phyloP scores from a whole-genome alignment of 495 filamentous ascomycete genomes.

The Aspergillus steynii region DNA sequence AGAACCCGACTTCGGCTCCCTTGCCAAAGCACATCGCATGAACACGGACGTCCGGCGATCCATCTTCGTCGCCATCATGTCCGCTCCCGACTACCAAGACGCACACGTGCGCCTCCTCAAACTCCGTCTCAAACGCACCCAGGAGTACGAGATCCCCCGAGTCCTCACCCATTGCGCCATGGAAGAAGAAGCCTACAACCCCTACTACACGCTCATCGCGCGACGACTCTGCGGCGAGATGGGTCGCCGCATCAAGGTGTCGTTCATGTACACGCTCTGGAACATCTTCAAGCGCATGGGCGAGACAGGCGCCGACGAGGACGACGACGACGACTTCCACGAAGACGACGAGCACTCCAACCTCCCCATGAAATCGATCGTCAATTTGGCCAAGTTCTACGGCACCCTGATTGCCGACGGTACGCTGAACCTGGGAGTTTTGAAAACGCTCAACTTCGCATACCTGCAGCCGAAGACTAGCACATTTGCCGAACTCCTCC shows the following conservation, averaged over 20 bases:
- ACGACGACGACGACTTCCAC: slow-evolving; percentile 50
- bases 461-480: slow-evolving; percentile 75
- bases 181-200: slow-evolving; percentile 82
- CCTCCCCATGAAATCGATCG: slow-evolving; percentile 63
- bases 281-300: slow-evolving; percentile 85
- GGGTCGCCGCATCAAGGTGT: slow-evolving; percentile 70
- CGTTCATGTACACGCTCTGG: slow-evolving; percentile 85
- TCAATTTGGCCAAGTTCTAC: slow-evolving; percentile 88
- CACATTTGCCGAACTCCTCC: slow-evolving; percentile 74
- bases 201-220: slow-evolving; percentile 88
- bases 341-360: slow-evolving; percentile 52
- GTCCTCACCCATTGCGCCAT: slow-evolving; percentile 87
- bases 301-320: slow-evolving; percentile 61
- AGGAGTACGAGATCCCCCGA: slow-evolving; percentile 82
- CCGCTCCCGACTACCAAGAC: slow-evolving; percentile 82
- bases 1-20: slow-evolving; percentile 65
- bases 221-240: slow-evolving; percentile 64
- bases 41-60: slow-evolving; percentile 91
- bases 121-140: slow-evolving; percentile 78
- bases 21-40: slow-evolving; percentile 86
- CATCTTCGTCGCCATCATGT: slow-evolving; percentile 89
- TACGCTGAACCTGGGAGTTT: slow-evolving; percentile 58
- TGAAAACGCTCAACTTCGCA: slow-evolving; percentile 78
- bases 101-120: slow-evolving; percentile 77
- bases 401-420: slow-evolving; percentile 70